phyloP scores from a whole-genome alignment of 768 basidiomycete genomes.

The Leccinum ochraceum region DNA sequence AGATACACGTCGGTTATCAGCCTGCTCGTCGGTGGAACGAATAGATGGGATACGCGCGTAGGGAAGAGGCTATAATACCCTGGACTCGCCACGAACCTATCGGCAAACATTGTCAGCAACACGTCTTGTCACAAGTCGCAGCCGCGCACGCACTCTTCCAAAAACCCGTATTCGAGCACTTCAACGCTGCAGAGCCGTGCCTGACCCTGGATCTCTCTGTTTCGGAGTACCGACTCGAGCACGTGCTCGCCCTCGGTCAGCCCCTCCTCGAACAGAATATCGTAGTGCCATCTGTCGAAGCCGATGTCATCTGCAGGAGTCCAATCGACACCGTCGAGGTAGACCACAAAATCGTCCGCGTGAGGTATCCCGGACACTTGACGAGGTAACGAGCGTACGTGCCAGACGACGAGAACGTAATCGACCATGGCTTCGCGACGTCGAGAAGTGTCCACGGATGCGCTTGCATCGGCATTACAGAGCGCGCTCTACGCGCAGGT shows the following conservation, averaged over 20 bases:
- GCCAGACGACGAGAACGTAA: slow-evolving; percentile 64
- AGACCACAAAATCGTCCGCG: slow-evolving; percentile 54
- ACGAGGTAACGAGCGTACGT: slow-evolving; percentile 59
- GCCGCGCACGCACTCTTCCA: slow-evolving; percentile 49
- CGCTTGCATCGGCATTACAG: slow-evolving; percentile 71
- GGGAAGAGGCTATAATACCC: slow-evolving; percentile 71
- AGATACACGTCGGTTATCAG: not conserved
- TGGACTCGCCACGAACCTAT: slow-evolving; percentile 53
- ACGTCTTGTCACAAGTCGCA: not conserved
- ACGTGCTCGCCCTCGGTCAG: slow-evolving; percentile 56
- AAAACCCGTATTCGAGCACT: slow-evolving; percentile 68
- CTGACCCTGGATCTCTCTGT: slow-evolving; percentile 45
- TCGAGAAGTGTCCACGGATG: slow-evolving; percentile 80
- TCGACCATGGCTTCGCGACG: slow-evolving; percentile 54
- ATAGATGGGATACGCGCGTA: slow-evolving; percentile 47
- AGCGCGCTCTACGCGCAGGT: slow-evolving; percentile 55
- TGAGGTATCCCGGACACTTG: slow-evolving; percentile 66
- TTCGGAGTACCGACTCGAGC: slow-evolving; percentile 56
- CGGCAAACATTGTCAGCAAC: not conserved
- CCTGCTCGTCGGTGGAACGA: not conserved
- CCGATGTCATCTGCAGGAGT: slow-evolving; percentile 49
- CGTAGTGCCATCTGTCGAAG: slow-evolving; percentile 77
- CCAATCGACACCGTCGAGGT: slow-evolving; percentile 68
- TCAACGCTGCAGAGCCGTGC: slow-evolving; percentile 79
- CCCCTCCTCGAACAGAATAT: slow-evolving; percentile 44